Conservation (phyloP, 164 flowering plant genomes). For the Magnolia sinica region DNA sequence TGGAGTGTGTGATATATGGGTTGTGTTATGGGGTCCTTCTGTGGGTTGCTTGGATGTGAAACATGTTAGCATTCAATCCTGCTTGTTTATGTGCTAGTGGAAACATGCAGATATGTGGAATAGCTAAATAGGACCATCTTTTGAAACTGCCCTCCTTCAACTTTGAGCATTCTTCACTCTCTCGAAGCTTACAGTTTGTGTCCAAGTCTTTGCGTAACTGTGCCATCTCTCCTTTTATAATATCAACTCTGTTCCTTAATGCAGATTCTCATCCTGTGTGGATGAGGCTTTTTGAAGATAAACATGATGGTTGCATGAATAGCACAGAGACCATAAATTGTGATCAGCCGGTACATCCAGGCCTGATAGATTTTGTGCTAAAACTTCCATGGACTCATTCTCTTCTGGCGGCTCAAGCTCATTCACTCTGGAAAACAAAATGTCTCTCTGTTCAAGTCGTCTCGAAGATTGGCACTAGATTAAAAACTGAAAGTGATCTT, state of each 20-base stretch:
- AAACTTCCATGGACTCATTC: slow-evolving; percentile 80
- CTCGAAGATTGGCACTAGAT: slow-evolving; percentile 43
- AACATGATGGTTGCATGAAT: slow-evolving; percentile 16
- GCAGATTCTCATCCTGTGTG: slow-evolving; percentile 44
- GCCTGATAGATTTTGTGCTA: slow-evolving; percentile 37
- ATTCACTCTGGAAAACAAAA: slow-evolving; percentile 52
- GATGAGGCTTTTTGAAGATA: slow-evolving; percentile 25
- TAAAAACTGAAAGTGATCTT: slow-evolving; percentile 36
- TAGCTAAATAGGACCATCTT: too few species aligned
- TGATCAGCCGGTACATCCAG: slow-evolving; percentile 9
- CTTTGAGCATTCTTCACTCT: too few species aligned
- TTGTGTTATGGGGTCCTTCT: too few species aligned
- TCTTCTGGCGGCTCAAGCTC: slow-evolving; percentile 27
- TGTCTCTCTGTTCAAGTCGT: slow-evolving; percentile 54
- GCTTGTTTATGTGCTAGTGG: neutral
- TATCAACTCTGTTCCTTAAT: slow-evolving; percentile 4
- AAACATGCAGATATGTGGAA: too few species aligned
- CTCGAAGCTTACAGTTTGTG: neutral
- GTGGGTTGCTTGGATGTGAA: neutral
- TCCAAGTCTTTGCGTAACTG: neutral
- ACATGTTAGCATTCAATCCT: neutral
- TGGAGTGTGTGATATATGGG: too few species aligned
- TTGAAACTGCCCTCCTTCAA: neutral
- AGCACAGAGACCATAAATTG: neutral
- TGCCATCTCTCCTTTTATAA: neutral